phyloP scores from a whole-genome alignment of 2,329 filamentous ascomycete genomes.

The Neopestalotiopsis sp. region DNA sequence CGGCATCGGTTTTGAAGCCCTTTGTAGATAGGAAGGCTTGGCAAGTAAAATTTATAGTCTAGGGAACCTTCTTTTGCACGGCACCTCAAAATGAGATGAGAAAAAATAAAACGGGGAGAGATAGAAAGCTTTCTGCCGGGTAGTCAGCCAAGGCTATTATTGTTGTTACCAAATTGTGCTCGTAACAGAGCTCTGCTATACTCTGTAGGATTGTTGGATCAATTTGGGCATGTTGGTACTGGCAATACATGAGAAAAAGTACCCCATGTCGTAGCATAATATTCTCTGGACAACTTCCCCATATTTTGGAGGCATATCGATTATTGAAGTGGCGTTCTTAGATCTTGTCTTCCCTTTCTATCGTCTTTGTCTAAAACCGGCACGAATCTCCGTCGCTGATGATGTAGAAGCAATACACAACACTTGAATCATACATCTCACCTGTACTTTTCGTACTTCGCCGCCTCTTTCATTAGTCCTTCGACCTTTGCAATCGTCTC shows the following conservation, averaged over 20 bases:
- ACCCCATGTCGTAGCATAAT: no score
- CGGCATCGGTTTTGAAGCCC: background rate
- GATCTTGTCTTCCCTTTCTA: background rate
- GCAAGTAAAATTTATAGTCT: background rate
- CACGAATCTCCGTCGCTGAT: background rate
- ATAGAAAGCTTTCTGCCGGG: no score
- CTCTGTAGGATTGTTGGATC: no score
- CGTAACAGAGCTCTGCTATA: no score
- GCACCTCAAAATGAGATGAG: background rate
- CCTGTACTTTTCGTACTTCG: conserved; percentile 61
- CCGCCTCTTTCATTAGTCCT: conserved; percentile 70
- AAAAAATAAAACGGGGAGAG: background rate
- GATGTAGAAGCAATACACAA: background rate
- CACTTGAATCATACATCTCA: conserved; percentile 27
- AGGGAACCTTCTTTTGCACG: background rate
- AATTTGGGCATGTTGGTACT: no score
- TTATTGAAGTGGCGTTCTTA: background rate
- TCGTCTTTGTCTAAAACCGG: conserved; percentile 4
- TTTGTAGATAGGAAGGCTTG: background rate
- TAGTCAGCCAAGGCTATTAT: no score
- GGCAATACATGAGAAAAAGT: no score
- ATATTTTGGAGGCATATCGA: background rate
- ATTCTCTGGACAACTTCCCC: background rate
- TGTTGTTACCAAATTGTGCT: no score
- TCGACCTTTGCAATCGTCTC: conserved; percentile 72